phyloP scores from a whole-genome alignment of 257 asterid species.

The Paraleonurus japonicus region DNA sequence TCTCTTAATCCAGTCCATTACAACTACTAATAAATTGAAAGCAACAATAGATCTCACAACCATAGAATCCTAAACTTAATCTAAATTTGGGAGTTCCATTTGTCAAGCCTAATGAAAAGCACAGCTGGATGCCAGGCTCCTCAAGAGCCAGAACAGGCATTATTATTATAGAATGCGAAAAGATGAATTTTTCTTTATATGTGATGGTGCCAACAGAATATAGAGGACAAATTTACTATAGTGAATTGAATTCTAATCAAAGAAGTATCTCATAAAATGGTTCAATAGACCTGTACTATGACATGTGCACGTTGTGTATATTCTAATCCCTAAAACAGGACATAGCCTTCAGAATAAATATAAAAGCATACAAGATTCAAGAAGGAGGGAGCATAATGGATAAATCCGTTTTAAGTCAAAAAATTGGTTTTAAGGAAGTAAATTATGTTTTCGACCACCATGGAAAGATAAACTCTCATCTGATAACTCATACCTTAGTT shows the following conservation, averaged over 20 bases:
- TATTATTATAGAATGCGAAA: too few relatives aligned
- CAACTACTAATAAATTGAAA: not conserved
- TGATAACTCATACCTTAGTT: slow-evolving; percentile 43
- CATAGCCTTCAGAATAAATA: not conserved
- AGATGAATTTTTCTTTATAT: too few relatives aligned
- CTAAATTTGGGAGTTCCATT: too few relatives aligned
- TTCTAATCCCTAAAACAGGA: not conserved
- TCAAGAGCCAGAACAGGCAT: too few relatives aligned
- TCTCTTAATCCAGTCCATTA: not conserved
- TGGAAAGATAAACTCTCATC: not conserved
- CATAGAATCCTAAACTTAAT: not conserved
- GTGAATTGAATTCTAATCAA: not conserved
- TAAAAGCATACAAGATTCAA: not conserved
- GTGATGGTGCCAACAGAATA: not conserved
- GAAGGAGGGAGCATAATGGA: not conserved
- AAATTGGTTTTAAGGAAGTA: not conserved
- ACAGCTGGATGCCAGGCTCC: too few relatives aligned
- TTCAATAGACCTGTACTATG: not conserved
- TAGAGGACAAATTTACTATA: too few relatives aligned
- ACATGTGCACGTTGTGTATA: not conserved
- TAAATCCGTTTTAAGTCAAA: not conserved
- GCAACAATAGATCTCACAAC: not conserved
- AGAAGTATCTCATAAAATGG: not conserved
- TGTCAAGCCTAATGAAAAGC: too few relatives aligned
- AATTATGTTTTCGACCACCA: slow-evolving; percentile 4